Evolutionary conservation across 495 filamentous ascomycete genomes (phyloP).

Genomic region (Cercophora sp.): DNA sequence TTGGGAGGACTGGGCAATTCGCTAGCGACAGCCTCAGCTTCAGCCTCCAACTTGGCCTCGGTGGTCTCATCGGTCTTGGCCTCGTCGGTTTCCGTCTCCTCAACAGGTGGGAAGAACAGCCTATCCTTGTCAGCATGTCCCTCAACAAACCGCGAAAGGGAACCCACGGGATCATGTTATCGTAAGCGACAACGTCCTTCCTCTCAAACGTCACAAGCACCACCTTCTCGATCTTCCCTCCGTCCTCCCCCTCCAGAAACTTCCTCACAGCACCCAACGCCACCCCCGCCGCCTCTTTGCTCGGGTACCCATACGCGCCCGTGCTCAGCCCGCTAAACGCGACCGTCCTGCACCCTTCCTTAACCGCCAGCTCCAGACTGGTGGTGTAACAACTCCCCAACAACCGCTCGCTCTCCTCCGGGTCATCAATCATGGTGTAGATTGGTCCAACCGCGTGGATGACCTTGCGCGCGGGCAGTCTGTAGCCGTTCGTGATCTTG

Average conservation of each 20-base stretch:
- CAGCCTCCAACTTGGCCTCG: not conserved
- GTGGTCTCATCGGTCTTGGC: too few species aligned
- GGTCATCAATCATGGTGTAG: conserved; percentile 48
- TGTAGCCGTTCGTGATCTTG: conserved; percentile 77
- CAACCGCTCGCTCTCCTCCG: conserved; percentile 42
- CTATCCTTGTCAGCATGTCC: conserved; percentile 12
- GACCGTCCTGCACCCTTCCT: conserved; percentile 61
- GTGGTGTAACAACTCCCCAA: conserved; percentile 69
- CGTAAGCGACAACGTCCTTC: conserved; percentile 74
- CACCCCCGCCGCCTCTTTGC: conserved; percentile 59
- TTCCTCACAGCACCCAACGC: conserved; percentile 65
- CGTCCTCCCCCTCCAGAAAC: conserved; percentile 59
- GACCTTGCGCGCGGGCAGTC: conserved; percentile 69
- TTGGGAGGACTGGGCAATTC: conserved; percentile 36
- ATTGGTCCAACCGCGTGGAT: conserved; percentile 91
- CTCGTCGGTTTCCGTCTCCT: too few species aligned
- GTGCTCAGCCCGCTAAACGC: conserved; percentile 84
- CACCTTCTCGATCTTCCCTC: conserved; percentile 60
- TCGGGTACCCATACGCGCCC: conserved; percentile 87
- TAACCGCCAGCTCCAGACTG: conserved; percentile 68
- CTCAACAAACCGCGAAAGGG: not conserved
- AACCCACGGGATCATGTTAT: conserved; percentile 67
- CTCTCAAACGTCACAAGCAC: conserved; percentile 76
- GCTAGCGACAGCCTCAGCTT: conserved; percentile 20
- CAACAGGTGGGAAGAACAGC: conserved; percentile 35